Percentiles rank a stretch among this genome's conserved stretches.
Evolutionary conservation across 805 yeast species (phyloP).

Genomic region (Komagataella pastoris): DNA sequence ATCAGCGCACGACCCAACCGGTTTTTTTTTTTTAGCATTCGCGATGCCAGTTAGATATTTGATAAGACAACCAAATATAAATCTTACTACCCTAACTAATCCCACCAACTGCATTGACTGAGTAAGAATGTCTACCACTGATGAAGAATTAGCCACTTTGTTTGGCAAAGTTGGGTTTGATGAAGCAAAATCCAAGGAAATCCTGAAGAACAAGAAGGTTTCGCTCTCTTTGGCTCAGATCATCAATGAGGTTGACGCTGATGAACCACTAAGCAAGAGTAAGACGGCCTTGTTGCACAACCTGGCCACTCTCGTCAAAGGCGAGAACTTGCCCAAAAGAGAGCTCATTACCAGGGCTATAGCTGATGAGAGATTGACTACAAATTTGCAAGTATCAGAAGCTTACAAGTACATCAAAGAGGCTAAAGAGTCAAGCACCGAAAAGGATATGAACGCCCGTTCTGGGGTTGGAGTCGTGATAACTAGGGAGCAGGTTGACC

Average conservation of each 20-base stretch:
- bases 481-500: slow-evolving; percentile 49
- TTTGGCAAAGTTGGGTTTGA: slow-evolving; percentile 48
- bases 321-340: slow-evolving; percentile 36
- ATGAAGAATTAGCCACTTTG: slow-evolving; percentile 15
- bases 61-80: neutral
- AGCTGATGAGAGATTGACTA: slow-evolving; percentile 45
- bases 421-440: slow-evolving; percentile 27
- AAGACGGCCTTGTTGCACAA: slow-evolving; percentile 58
- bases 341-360: slow-evolving; percentile 46
- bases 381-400: slow-evolving; percentile 66
- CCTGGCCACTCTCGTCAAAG: slow-evolving; percentile 62
- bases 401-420: slow-evolving; percentile 63
- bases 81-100: neutral
- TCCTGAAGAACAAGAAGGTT: slow-evolving; percentile 77
- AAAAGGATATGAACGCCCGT: slow-evolving; percentile 40
- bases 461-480: slow-evolving; percentile 78
- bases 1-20: neutral
- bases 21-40: neutral
- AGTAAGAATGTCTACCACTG: slow-evolving; percentile 4
- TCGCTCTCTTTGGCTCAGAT: slow-evolving; percentile 54
- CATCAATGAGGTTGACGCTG: slow-evolving; percentile 27
- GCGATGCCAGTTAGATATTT: neutral
- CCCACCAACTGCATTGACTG: slow-evolving; percentile 2
- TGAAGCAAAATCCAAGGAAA: slow-evolving; percentile 67
- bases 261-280: slow-evolving; percentile 36